Conservation (phyloP, 164 flowering plant species). For the Aristolochia californica region DNA sequence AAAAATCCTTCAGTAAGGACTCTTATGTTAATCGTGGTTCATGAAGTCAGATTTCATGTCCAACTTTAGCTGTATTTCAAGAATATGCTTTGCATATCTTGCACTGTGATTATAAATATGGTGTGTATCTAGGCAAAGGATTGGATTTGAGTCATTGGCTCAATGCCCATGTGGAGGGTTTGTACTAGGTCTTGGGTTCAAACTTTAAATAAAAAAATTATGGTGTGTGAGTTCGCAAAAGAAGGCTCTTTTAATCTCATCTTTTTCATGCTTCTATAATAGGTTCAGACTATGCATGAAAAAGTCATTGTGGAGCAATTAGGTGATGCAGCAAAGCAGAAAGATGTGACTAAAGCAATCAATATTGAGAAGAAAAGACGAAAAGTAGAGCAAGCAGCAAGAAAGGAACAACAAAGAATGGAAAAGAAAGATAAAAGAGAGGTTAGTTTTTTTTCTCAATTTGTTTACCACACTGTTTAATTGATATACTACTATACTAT, state of each 20-base stretch:
- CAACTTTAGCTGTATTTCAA: no score
- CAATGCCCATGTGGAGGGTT: background rate
- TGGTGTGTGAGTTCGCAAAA: background rate
- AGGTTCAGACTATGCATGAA: conserved; percentile 19
- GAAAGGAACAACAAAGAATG: conserved; percentile 39
- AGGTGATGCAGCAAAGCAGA: conserved; percentile 13
- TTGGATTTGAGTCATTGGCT: background rate
- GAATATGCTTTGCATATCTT: no score
- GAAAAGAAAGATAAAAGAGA: conserved; percentile 60
- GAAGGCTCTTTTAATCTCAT: background rate
- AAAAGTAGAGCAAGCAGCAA: conserved; percentile 19
- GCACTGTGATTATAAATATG: no score
- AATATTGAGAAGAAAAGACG: conserved; percentile 16
- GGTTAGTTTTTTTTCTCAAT: conserved; percentile 24
- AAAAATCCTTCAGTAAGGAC: no score
- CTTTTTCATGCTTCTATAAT: background rate
- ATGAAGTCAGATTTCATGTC: no score
- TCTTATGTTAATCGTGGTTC: no score
- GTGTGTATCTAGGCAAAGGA: background rate
- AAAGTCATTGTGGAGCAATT: conserved; percentile 18
- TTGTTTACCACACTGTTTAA: background rate
- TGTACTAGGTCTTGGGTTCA: background rate
- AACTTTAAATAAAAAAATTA: background rate
- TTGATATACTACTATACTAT: background rate
- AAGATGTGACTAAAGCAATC: conserved; percentile 5